These are phyloP conservation scores for Aureobasidium sp. DNA, from an alignment of 2,329 filamentous ascomycete species.

Conservation along the genomic window DNA sequence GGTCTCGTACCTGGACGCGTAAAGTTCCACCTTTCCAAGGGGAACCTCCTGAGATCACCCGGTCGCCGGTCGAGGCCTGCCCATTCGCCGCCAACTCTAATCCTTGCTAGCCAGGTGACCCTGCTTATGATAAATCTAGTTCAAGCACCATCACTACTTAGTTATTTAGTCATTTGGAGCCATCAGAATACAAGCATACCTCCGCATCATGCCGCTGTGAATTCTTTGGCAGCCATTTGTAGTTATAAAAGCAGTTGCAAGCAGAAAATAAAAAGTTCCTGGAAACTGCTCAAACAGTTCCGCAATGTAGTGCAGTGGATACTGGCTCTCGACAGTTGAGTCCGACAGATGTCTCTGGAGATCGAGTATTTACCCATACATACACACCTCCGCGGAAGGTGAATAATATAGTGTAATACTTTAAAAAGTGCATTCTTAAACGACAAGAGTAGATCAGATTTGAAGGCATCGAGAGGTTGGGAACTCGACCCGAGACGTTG, in stretches of 20 bases:
- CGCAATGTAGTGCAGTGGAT: not conserved
- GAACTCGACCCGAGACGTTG: not conserved
- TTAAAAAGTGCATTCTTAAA: not conserved
- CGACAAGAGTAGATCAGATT: not conserved
- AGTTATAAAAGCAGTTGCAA: not conserved
- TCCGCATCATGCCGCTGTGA: no score
- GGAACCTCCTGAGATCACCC: constrained; percentile 8
- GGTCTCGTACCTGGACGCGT: constrained; percentile 5
- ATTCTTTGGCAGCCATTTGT: not conserved
- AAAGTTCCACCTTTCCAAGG: constrained; percentile 1
- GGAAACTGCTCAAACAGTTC: not conserved
- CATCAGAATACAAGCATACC: not conserved
- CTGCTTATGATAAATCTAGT: not conserved
- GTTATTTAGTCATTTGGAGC: no score
- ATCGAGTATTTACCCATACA: no score
- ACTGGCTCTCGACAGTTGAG: no score
- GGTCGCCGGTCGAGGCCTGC: constrained; percentile 5
- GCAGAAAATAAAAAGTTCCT: not conserved
- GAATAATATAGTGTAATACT: not conserved
- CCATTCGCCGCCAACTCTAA: not conserved
- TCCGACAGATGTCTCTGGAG: no score
- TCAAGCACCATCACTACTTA: no score
- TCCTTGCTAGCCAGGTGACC: not conserved
- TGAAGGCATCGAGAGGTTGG: not conserved
- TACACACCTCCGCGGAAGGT: not conserved